phyloP scores from a whole-genome alignment of 2,329 filamentous ascomycete species.

The Coleophoma eucalyptorum region DNA sequence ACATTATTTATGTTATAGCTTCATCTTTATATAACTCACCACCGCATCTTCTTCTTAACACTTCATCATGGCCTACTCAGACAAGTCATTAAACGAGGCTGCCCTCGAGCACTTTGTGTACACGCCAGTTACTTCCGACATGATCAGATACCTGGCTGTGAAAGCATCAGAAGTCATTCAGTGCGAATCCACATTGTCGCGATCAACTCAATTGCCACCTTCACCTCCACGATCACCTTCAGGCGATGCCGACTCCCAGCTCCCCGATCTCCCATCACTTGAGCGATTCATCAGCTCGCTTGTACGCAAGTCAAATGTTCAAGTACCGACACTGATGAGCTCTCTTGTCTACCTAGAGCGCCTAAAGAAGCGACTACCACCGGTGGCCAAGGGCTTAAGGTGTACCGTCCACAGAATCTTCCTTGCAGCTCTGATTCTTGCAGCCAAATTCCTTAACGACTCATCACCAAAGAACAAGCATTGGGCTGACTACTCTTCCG shows the following conservation, averaged over 20 bases:
- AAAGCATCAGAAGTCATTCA: conserved; percentile 76
- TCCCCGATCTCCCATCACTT: conserved; percentile 63
- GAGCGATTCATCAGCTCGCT: conserved; percentile 91
- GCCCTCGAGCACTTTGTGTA: conserved; percentile 81
- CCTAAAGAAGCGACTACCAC: conserved; percentile 79
- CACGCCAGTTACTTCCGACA: conserved; percentile 67
- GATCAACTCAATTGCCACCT: conserved; percentile 30
- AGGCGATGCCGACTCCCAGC: conserved; percentile 23
- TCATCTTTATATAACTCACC: neutral
- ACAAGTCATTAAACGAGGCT: conserved; percentile 50
- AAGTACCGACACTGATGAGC: conserved; percentile 96
- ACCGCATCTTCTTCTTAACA: neutral
- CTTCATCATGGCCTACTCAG: conserved; percentile 10
- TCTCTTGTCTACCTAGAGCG: conserved; percentile 89
- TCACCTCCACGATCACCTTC: conserved; percentile 47
- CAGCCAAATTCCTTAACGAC: conserved; percentile 98
- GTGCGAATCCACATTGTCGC: conserved; percentile 63
- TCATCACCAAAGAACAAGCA: conserved; percentile 99
- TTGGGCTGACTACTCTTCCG: conserved; percentile 90
- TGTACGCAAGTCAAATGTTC: conserved; percentile 89
- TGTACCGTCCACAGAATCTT: conserved; percentile 99
- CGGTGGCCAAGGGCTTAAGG: conserved; percentile 91
- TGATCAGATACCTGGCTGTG: conserved; percentile 73
- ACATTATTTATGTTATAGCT: neutral
- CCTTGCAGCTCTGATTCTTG: conserved; percentile 77